phyloP scores from a whole-genome alignment of 2,329 filamentous ascomycete species.

The Bipolaris zeicola region DNA sequence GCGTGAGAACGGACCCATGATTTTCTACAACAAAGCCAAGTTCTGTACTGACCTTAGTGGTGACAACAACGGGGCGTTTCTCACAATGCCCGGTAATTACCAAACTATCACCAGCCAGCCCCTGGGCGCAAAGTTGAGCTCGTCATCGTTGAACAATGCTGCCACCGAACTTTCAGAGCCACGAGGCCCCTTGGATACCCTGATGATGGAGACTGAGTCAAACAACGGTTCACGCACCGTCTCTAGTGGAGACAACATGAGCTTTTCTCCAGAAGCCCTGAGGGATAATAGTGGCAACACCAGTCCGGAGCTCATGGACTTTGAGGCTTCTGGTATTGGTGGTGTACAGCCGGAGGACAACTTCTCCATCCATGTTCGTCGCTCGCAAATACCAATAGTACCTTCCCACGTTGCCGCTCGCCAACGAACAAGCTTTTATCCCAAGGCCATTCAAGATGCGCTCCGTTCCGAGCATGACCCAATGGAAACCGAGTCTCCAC shows the following conservation, averaged over 20 bases:
- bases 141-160: neutral
- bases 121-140: constrained; percentile 29
- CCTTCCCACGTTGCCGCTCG: neutral
- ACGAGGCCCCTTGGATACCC: constrained; percentile 31
- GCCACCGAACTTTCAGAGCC: constrained; percentile 37
- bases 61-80: constrained; percentile 52
- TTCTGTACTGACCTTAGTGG: constrained; percentile 83
- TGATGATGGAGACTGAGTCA: constrained; percentile 28
- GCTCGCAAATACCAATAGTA: constrained; percentile 28
- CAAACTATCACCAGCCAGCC: constrained; percentile 40
- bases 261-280: constrained; percentile 45
- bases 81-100: constrained; percentile 34
- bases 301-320: constrained; percentile 41
- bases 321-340: constrained; percentile 62
- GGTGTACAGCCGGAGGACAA: constrained; percentile 65
- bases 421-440: constrained; percentile 27
- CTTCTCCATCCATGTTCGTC: constrained; percentile 59
- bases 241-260: constrained; percentile 40
- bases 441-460: constrained; percentile 43
- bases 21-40: constrained; percentile 79
- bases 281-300: constrained; percentile 30
- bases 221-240: constrained; percentile 39
- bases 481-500: constrained; percentile 10
- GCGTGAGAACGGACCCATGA: constrained; percentile 73
- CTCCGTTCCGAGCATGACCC: constrained; percentile 26